phyloP scores from a whole-genome alignment of 1,139 yeast species.

The Blastobotrys apis region DNA sequence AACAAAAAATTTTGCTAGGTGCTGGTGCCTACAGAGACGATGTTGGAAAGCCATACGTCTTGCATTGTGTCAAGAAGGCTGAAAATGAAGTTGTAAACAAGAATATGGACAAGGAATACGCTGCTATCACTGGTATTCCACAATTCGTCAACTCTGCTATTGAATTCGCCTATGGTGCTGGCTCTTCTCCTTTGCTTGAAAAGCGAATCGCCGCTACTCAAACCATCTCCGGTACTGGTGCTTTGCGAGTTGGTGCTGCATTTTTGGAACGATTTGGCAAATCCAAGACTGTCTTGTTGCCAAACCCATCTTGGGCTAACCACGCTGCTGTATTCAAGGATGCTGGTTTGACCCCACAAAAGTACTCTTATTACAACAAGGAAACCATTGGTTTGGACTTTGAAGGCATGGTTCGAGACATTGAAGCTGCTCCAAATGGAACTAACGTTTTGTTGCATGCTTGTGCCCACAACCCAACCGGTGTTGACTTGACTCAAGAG shows the following conservation, averaged over 20 bases:
- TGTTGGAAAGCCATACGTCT: slow-evolving; percentile 87
- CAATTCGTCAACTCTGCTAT: slow-evolving; percentile 76
- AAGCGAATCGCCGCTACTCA: slow-evolving; percentile 57
- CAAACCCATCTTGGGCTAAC: slow-evolving; percentile 76
- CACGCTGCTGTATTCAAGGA: slow-evolving; percentile 49
- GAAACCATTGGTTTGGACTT: slow-evolving; percentile 60
- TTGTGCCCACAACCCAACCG: slow-evolving; percentile 98
- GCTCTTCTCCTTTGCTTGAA: slow-evolving; percentile 38
- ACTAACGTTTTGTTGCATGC: slow-evolving; percentile 85
- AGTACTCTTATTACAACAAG: slow-evolving; percentile 66
- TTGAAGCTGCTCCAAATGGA: slow-evolving; percentile 67
- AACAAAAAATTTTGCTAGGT: slow-evolving; percentile 79
- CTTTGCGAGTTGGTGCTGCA: slow-evolving; percentile 62
- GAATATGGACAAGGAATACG: slow-evolving; percentile 83
- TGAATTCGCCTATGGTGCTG: slow-evolving; percentile 48
- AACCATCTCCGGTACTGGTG: slow-evolving; percentile 71
- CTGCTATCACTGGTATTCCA: slow-evolving; percentile 76
- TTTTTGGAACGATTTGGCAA: slow-evolving; percentile 50
- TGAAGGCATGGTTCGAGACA: slow-evolving; percentile 62
- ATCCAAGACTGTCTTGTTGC: slow-evolving; percentile 48
- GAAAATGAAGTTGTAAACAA: slow-evolving; percentile 30
- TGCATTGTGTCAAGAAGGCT: slow-evolving; percentile 77
- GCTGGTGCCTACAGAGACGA: slow-evolving; percentile 97
- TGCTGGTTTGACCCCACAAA: slow-evolving; percentile 45
- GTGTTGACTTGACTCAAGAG: slow-evolving; percentile 83